These are phyloP conservation scores for Schizosaccharomyces octosporus DNA, from an alignment of 805 yeast genomes.

Conservation along the genomic window DNA sequence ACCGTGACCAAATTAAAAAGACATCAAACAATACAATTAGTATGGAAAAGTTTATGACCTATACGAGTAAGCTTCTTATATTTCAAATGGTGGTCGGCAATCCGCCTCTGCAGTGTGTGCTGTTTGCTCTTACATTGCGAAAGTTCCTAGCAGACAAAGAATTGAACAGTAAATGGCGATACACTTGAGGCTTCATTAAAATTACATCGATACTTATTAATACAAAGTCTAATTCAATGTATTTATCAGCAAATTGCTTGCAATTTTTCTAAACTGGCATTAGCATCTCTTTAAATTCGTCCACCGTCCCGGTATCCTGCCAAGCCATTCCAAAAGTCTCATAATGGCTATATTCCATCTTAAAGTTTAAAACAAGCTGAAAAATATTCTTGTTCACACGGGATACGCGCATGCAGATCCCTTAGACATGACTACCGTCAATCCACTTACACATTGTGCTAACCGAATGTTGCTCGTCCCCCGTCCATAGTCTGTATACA, in stretches of 20 bases:
- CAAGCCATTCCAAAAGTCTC: too few species aligned
- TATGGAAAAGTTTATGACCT: not conserved
- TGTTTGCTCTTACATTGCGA: conserved; percentile 4
- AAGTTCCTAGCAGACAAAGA: conserved; percentile 13
- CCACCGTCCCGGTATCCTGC: too few species aligned
- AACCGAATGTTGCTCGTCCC: conserved; percentile 29
- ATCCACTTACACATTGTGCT: conserved; percentile 58
- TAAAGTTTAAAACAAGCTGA: too few species aligned
- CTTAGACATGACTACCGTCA: conserved; percentile 21
- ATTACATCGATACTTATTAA: conserved; percentile 62
- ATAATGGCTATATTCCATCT: too few species aligned
- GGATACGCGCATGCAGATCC: not conserved
- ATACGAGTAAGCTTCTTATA: not conserved
- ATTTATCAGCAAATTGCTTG: conserved; percentile 57
- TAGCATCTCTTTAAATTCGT: not conserved
- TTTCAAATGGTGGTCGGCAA: conserved; percentile 29
- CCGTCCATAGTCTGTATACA: conserved; percentile 24
- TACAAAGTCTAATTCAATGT: conserved; percentile 73
- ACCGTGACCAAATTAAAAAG: not conserved
- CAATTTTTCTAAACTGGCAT: conserved; percentile 20
- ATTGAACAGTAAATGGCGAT: conserved; percentile 63
- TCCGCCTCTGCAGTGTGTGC: conserved; percentile 22
- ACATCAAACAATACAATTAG: not conserved
- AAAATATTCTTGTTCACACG: too few species aligned
- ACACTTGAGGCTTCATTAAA: conserved; percentile 57